Base-by-base conservation (phyloP, 371 early-diverging fungal species). In the Mucor piriformis region DNA sequence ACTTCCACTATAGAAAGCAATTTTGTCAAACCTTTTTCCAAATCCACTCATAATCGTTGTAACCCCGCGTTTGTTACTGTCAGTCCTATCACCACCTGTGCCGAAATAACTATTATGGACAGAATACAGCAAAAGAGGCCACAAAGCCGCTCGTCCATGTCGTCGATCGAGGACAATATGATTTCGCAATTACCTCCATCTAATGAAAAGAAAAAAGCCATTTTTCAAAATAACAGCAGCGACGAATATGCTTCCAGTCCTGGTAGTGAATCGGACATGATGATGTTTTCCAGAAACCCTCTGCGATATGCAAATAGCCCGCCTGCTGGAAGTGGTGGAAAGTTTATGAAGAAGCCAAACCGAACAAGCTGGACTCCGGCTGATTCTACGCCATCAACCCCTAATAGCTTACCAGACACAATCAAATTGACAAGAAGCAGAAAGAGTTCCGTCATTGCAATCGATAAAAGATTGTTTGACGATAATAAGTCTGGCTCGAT, bases 281-380 rank as follows among this genome's bases (percentile, higher is more conserved):
- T 18, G 50, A 50, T n/a, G 43, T 21, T 35, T 16, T 27, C 56
- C n/a, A 54, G 21, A 25, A 50, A 42, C 20, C 55, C 57, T 23
- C 23, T 61, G 13, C 62, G 67, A 8, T 65, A 64, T 58, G 32
- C 54, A 2, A 53, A 63, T 6, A 71, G 63, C 25, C 64, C 66
- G 12, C 70, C 63, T 10, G 50, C 61, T 27, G 67, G 71, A 15
- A 70, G 63, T 54, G 71, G 67, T 24, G 71, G 64, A 15, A 70
- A 63, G 47, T 70, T 63, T 35, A 63, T 67, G 64, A 38, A 63
- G 2, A 70, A 66, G 49, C 59, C 70, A 15, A 70, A 71, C 23
- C 48, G 71, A 37, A 60, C 64, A 7, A 71, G 67, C 15, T 74
- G 64, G 64, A 64, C 72, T 35, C 33, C 23, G 25, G n/a, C 20